Conservation (phyloP, 176 grass and related monocot species). For the Phoenix dactylifera region DNA sequence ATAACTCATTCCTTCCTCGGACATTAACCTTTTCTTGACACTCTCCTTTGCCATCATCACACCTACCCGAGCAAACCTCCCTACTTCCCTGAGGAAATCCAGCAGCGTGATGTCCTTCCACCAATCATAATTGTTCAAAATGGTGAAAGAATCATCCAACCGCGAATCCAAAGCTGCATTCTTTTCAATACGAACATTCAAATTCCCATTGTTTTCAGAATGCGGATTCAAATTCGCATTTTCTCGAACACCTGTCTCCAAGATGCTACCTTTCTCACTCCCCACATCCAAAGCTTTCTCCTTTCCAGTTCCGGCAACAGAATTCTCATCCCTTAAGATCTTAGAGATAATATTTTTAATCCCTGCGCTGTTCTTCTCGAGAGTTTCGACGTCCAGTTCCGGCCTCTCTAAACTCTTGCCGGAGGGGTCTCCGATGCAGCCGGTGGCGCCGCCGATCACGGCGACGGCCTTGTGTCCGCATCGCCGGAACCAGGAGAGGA, state of each 20-base stretch:
- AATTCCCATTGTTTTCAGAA: no score
- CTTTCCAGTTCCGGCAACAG: background rate
- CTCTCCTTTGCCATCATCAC: slow-evolving; percentile 90
- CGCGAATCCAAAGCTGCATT: background rate
- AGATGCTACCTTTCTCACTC: slow-evolving; percentile 11
- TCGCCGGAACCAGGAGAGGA: slow-evolving; percentile 87
- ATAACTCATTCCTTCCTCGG: slow-evolving; percentile 91
- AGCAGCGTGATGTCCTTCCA: slow-evolving; percentile 86
- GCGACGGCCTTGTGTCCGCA: slow-evolving; percentile 74
- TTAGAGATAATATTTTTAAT: slow-evolving; percentile 48
- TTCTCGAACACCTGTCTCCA: background rate
- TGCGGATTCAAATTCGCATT: background rate
- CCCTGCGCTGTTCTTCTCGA: slow-evolving; percentile 42
- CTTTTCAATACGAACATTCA: background rate
- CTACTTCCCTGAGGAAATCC: slow-evolving; percentile 84
- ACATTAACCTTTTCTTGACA: slow-evolving; percentile 74
- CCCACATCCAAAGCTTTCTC: slow-evolving; percentile 1
- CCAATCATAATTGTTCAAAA: slow-evolving; percentile 95
- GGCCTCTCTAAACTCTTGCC: slow-evolving; percentile 79
- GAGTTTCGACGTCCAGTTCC: slow-evolving; percentile 43
- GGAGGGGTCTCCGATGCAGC: slow-evolving; percentile 68
- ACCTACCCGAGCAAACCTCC: slow-evolving; percentile 66
- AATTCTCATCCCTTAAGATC: slow-evolving; percentile 19
- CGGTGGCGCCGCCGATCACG: slow-evolving; percentile 72
- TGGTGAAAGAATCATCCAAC: slow-evolving; percentile 43